Percentiles rank a stretch among this genome's conserved stretches.
Conservation (phyloP, 495 filamentous ascomycete genomes). For the Penicillium psychrofluorescens region DNA sequence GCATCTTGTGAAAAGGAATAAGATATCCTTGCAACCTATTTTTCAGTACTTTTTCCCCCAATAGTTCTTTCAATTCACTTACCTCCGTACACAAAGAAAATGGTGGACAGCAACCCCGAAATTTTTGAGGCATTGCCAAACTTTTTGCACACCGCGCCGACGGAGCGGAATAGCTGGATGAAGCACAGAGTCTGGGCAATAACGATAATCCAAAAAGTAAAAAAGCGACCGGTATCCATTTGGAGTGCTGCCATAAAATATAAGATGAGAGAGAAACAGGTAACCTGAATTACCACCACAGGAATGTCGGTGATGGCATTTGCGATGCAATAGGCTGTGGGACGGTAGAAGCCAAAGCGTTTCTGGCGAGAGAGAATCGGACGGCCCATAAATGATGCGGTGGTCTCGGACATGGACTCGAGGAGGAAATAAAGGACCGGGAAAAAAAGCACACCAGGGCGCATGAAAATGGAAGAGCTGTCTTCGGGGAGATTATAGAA, state of each 20-base stretch:
- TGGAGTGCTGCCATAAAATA: slow-evolving; percentile 72
- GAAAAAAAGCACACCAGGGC: slow-evolving; percentile 34
- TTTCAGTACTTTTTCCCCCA: slow-evolving; percentile 42
- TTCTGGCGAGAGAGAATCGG: slow-evolving; percentile 38
- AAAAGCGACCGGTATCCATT: slow-evolving; percentile 65
- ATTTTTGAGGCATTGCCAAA: slow-evolving; percentile 84
- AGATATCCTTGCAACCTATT: slow-evolving; percentile 61
- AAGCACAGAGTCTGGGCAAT: slow-evolving; percentile 62
- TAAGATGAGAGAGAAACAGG: slow-evolving; percentile 66
- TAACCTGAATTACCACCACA: slow-evolving; percentile 58
- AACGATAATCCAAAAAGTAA: slow-evolving; percentile 68
- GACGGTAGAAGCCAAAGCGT: slow-evolving; percentile 66
- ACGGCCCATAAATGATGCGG: slow-evolving; percentile 32
- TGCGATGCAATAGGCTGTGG: slow-evolving; percentile 72
- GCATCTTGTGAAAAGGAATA: slow-evolving; percentile 70
- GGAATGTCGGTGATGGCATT: slow-evolving; percentile 71
- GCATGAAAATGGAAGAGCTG: slow-evolving; percentile 32
- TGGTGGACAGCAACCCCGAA: slow-evolving; percentile 64
- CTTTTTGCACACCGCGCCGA: slow-evolving; percentile 69
- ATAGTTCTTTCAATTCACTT: slow-evolving; percentile 35
- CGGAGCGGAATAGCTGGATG: slow-evolving; percentile 68
- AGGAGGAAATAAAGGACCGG: slow-evolving; percentile 32
- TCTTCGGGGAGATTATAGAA: slow-evolving; percentile 33
- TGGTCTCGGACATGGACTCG: slow-evolving; percentile 31
- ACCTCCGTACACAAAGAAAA: slow-evolving; percentile 74